Conservation (phyloP, 345 rosid genomes). For the Citrus mangshanensis region DNA sequence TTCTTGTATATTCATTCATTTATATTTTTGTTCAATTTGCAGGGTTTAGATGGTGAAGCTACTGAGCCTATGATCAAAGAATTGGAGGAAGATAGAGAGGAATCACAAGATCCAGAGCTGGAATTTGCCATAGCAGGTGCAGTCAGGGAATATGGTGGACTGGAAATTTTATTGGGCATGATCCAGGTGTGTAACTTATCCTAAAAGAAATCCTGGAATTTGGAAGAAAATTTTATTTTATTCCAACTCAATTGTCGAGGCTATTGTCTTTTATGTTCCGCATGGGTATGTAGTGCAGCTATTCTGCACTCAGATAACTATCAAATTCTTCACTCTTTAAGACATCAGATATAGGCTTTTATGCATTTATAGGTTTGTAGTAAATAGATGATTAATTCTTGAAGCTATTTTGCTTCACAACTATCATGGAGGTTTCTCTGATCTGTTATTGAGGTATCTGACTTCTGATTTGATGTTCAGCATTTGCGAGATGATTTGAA, state of each 20-base stretch:
- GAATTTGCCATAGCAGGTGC: conserved; percentile 99
- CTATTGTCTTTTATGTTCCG: not conserved
- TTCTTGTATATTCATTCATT: conserved; percentile 3
- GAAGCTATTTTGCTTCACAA: not conserved
- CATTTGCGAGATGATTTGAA: conserved; percentile 79
- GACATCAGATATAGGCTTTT: not conserved
- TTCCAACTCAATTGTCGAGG: not conserved
- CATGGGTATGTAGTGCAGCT: not conserved
- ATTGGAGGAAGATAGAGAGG: conserved; percentile 98
- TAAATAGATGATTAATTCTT: not conserved
- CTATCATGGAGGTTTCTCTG: not conserved
- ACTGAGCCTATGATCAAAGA: conserved; percentile 99
- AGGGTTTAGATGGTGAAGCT: conserved; percentile 99
- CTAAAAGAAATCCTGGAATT: not conserved
- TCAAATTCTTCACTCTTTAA: not conserved
- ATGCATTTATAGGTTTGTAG: not conserved
- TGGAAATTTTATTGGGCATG: conserved; percentile 85
- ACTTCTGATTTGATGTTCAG: conserved; percentile 43
- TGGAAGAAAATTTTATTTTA: not conserved
- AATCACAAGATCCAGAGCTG: conserved; percentile 95
- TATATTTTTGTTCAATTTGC: conserved; percentile 16
- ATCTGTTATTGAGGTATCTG: not conserved
- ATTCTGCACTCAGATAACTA: not conserved
- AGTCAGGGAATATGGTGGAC: conserved; percentile 87
- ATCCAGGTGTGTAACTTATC: conserved; percentile 57